These are phyloP conservation scores for Colletotrichum scovillei DNA, from an alignment of 2,329 filamentous ascomycete species.

Conservation along the genomic window DNA sequence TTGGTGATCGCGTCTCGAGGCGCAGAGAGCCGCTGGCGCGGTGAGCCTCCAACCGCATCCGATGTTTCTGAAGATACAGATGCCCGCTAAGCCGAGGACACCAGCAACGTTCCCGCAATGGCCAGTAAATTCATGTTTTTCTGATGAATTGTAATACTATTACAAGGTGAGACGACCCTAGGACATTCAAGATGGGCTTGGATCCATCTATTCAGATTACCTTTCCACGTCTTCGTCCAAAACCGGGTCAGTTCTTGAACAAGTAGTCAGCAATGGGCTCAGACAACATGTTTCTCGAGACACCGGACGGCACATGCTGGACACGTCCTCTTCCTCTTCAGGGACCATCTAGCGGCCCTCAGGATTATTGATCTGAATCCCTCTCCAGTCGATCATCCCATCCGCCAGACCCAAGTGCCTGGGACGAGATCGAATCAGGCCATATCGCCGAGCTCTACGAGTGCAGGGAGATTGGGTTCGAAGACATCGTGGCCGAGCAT, in stretches of 20 bases:
- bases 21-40: neutral
- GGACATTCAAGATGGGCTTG: neutral
- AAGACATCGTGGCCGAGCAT: slow-evolving; percentile 5
- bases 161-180: neutral
- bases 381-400: neutral
- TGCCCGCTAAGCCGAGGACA: neutral
- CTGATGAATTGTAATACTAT: neutral
- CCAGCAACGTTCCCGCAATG: neutral
- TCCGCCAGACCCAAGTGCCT: neutral
- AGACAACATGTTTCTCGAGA: neutral
- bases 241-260: neutral
- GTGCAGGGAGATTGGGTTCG: slow-evolving; percentile 1
- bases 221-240: neutral
- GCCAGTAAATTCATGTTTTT: neutral
- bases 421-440: slow-evolving; percentile 7
- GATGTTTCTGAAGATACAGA: neutral
- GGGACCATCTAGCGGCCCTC: neutral
- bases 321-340: neutral
- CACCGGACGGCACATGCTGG: neutral
- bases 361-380: neutral
- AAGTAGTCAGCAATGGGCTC: neutral
- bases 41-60: neutral
- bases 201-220: neutral
- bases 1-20: slow-evolving; percentile 16
- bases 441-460: neutral